A percentile compares a stretch with the other conserved stretches of the same genome.
Evolutionary conservation across 2,329 filamentous ascomycete species (phyloP).

Genomic region (Botrytis byssoidea): DNA sequence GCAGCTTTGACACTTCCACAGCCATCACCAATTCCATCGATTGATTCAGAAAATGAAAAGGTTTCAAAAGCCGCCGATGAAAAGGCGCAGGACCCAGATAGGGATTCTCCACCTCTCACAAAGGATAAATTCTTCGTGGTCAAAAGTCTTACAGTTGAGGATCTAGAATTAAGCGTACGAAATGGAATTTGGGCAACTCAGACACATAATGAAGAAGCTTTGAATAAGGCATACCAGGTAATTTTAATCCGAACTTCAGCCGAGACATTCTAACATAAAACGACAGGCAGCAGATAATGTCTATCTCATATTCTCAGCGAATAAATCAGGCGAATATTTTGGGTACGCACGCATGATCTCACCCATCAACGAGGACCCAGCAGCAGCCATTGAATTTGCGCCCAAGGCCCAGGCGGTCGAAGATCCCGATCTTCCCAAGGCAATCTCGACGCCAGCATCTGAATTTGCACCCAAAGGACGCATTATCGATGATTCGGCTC

Average conservation of each 20-base stretch:
- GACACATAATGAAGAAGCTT: slow-evolving; percentile 79
- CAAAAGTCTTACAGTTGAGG: slow-evolving; percentile 88
- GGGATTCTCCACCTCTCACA: slow-evolving; percentile 6
- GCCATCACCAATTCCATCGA: slow-evolving; percentile 31
- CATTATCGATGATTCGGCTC: slow-evolving; percentile 87
- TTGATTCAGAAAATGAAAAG: slow-evolving; percentile 40
- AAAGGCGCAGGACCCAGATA: slow-evolving; percentile 20
- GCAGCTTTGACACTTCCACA: slow-evolving; percentile 33
- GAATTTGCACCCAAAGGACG: slow-evolving; percentile 75
- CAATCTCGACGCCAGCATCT: slow-evolving; percentile 76
- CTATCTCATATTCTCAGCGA: slow-evolving; percentile 91
- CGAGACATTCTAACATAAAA: slow-evolving; percentile 22
- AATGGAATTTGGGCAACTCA: slow-evolving; percentile 94
- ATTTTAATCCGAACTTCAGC: slow-evolving; percentile 30
- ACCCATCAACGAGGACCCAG: slow-evolving; percentile 73
- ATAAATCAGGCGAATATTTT: slow-evolving; percentile 96
- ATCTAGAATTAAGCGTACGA: slow-evolving; percentile 81
- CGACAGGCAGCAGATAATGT: slow-evolving; percentile 74
- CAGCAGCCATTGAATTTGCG: slow-evolving; percentile 66
- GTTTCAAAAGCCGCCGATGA: slow-evolving; percentile 22
- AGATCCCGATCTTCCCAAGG: slow-evolving; percentile 69
- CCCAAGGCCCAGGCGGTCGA: slow-evolving; percentile 59
- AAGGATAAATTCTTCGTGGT: slow-evolving; percentile 86
- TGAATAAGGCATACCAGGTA: slow-evolving; percentile 84
- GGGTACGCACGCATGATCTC: slow-evolving; percentile 92